Evolutionary conservation across 2,329 filamentous ascomycete genomes (phyloP).

Genomic region (Penicillium sp.): DNA sequence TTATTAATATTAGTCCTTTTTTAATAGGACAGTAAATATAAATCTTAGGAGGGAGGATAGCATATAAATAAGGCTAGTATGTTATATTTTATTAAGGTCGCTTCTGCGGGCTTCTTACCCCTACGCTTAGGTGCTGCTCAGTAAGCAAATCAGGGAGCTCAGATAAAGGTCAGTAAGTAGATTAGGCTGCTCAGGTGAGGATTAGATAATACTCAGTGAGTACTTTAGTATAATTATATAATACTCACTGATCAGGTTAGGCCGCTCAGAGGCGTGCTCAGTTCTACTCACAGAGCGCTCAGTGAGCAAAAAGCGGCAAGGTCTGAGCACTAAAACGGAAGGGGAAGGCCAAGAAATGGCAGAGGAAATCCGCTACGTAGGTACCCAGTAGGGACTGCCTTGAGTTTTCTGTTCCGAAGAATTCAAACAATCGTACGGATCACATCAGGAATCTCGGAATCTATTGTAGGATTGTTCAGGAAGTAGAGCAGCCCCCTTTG

Average conservation of each 20-base stretch:
- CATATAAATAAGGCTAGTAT: not conserved
- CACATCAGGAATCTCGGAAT: too few relatives aligned
- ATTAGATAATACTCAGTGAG: not conserved
- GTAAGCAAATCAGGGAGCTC: not conserved
- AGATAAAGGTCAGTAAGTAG: constrained; percentile 5
- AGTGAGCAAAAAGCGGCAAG: constrained; percentile 9
- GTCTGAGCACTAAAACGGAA: constrained; percentile 8
- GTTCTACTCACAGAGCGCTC: constrained; percentile 10
- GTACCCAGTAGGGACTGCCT: too few relatives aligned
- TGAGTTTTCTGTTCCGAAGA: too few relatives aligned
- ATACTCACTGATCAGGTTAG: constrained; percentile 1
- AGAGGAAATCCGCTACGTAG: not conserved
- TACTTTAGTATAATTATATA: not conserved
- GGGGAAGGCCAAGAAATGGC: constrained; percentile 1
- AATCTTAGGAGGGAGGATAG: not conserved
- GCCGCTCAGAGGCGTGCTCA: constrained; percentile 5
- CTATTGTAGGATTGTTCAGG: too few relatives aligned
- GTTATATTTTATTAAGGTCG: not conserved
- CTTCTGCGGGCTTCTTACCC: not conserved
- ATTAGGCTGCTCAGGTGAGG: constrained; percentile 1
- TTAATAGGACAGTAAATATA: not conserved
- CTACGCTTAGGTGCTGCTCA: not conserved
- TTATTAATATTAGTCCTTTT: constrained; percentile 32
- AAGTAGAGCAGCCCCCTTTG: too few relatives aligned
- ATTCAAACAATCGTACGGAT: too few relatives aligned